phyloP scores from a whole-genome alignment of 2,329 filamentous ascomycete genomes.

The Coleophoma crateriformis region DNA sequence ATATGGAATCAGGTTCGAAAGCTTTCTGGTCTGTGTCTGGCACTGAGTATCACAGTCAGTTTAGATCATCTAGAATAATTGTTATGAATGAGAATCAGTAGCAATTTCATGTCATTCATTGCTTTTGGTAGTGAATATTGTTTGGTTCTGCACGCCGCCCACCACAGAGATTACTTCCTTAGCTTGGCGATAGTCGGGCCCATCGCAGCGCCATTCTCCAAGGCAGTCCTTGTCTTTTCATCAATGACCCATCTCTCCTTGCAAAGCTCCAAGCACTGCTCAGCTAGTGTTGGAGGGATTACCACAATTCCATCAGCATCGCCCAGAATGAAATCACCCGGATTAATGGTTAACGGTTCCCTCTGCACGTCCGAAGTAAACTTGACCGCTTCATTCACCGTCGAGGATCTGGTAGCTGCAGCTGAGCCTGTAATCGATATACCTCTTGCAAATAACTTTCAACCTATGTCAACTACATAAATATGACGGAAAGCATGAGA shows the following conservation, averaged over 20 bases:
- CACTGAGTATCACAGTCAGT: too few species aligned
- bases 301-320: conserved; percentile 32
- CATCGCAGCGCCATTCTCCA: background rate
- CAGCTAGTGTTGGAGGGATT: conserved; percentile 16
- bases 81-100: too few species aligned
- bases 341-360: conserved; percentile 16
- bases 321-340: conserved; percentile 29
- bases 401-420: conserved; percentile 27
- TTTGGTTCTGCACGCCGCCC: too few species aligned
- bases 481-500: too few species aligned
- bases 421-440: conserved; percentile 27
- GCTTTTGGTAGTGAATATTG: too few species aligned
- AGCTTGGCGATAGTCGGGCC: background rate
- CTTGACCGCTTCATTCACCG: conserved; percentile 27
- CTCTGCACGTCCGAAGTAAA: conserved; percentile 8
- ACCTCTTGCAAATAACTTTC: conserved; percentile 26
- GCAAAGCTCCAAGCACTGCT: conserved; percentile 17
- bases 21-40: too few species aligned
- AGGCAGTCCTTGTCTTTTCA: background rate
- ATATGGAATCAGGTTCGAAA: too few species aligned
- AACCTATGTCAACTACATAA: background rate
- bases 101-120: too few species aligned
- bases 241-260: background rate
- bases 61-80: too few species aligned
- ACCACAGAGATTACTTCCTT: background rate